A percentile compares a stretch with the other conserved stretches of the same genome.
Conservation (phyloP, 2,329 filamentous ascomycete species). For the Clonostachys rosea region DNA sequence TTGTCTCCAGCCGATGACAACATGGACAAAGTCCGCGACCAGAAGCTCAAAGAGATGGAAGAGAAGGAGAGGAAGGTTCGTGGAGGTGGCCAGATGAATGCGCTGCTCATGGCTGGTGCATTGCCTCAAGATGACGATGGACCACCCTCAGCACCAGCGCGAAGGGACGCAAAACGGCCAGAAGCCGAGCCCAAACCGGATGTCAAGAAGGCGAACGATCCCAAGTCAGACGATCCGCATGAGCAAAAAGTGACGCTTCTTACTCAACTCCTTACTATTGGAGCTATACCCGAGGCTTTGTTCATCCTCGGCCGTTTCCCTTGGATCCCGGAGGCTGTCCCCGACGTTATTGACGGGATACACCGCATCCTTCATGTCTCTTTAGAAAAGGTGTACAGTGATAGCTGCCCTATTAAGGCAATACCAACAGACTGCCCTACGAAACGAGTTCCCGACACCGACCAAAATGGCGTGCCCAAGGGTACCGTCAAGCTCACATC, state of each 20-base stretch:
- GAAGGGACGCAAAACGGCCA: slow-evolving; percentile 48
- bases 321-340: slow-evolving; percentile 83
- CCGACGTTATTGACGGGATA: slow-evolving; percentile 73
- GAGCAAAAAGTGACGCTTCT: slow-evolving; percentile 88
- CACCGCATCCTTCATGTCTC: slow-evolving; percentile 83
- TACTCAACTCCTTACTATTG: slow-evolving; percentile 82
- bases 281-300: slow-evolving; percentile 86
- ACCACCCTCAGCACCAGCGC: slow-evolving; percentile 40
- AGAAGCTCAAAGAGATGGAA: slow-evolving; percentile 69
- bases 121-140: slow-evolving; percentile 69
- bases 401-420: slow-evolving; percentile 30
- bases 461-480: slow-evolving; percentile 65
- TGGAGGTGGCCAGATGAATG: slow-evolving; percentile 72
- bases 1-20: slow-evolving; percentile 79
- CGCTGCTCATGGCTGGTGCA: slow-evolving; percentile 80
- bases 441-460: slow-evolving; percentile 42
- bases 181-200: slow-evolving; percentile 36
- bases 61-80: slow-evolving; percentile 66
- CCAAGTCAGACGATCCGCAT: slow-evolving; percentile 59
- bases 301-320: slow-evolving; percentile 90
- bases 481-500: slow-evolving; percentile 61
- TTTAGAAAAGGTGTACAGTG: slow-evolving; percentile 65
- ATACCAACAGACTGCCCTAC: slow-evolving; percentile 32
- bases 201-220: neutral
- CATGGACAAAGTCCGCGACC: slow-evolving; percentile 71